Evolutionary conservation across 768 basidiomycete species (phyloP), one percentile per base, ranked within the genome.

Genomic region (Nidula microcarpa): DNA sequence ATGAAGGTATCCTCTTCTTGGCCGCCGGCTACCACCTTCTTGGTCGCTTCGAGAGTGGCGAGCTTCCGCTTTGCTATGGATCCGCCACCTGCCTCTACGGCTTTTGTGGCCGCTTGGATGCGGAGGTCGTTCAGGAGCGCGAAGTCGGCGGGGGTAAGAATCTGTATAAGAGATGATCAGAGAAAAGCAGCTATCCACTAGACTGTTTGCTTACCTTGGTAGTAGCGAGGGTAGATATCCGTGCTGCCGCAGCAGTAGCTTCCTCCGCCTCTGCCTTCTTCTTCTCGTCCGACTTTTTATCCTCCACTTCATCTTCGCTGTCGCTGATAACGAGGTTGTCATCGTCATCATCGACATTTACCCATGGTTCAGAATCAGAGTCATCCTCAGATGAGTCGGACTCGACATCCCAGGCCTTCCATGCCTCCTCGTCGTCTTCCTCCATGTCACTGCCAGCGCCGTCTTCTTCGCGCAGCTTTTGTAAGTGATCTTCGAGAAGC

Each of bases 111-210:
- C 0, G 87, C 91, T 70, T 92, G 79, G 48, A 92, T 78, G 2
- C 88, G 86, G 16, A 98, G 84, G 60, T 97, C 92, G 63, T 91
- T 90, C 50, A 98, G 77, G 49, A 97, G 69, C 0, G 90, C 90
- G 65, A 98, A 99, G 68, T 99, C 97, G 33, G 94, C 94, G 0
- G 97, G 97, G 0, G 97, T 98, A 43, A 98, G 82, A 62, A 99
- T 98, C 94, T 97, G 54, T 9, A 17, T 52, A 30, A 53, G 39
- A 45, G 14, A 51, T 41, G 39, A 44, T 34, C 9, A 32, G 32
- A 41, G 23, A 41, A 41, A 37, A 34, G 9, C 14, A 39, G 10
- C 18, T n/a, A 41, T 3, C 51, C 47, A 32, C 34, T 36, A 43
- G 48, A 37, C 33, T 18, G 41, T 30, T 3, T 33, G 46, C 53